Percentiles rank a stretch among this genome's conserved stretches.
Evolutionary conservation across 306 rosid species (phyloP).

Genomic region (Clitoria ternatea): DNA sequence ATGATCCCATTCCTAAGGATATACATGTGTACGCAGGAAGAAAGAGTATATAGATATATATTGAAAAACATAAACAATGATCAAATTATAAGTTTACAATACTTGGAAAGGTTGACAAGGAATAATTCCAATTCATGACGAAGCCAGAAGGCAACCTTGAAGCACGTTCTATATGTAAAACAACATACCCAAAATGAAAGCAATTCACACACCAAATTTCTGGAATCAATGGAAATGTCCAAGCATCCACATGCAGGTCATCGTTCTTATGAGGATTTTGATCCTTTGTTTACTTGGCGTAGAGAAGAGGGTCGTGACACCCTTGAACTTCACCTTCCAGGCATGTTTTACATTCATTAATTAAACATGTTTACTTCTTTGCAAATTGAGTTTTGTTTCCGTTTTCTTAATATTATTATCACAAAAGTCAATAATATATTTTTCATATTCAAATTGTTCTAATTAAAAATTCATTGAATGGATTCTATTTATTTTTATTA

Average conservation of each 20-base stretch:
- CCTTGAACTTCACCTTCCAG: conserved; percentile 43
- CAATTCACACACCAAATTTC: not conserved
- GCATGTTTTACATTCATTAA: conserved; percentile 3
- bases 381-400: too few relatives aligned
- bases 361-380: too few relatives aligned
- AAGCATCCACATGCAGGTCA: not conserved
- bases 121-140: conserved; percentile 22
- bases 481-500: too few relatives aligned
- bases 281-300: conserved; percentile 35
- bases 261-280: conserved; percentile 38
- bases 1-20: conserved; percentile 9
- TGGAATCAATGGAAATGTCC: conserved; percentile 24
- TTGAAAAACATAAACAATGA: not conserved
- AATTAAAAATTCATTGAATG: too few relatives aligned
- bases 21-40: not conserved
- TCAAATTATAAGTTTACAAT: not conserved
- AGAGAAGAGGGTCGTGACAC: conserved; percentile 35
- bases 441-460: too few relatives aligned
- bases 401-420: too few relatives aligned
- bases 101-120: conserved; percentile 33
- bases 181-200: not conserved
- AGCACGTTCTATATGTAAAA: not conserved
- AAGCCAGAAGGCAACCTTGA: conserved; percentile 24
- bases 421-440: too few relatives aligned
- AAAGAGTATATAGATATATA: not conserved